These are phyloP conservation scores for Dryas alaskensis DNA, from an alignment of 306 rosid species.

Conservation along the genomic window DNA sequence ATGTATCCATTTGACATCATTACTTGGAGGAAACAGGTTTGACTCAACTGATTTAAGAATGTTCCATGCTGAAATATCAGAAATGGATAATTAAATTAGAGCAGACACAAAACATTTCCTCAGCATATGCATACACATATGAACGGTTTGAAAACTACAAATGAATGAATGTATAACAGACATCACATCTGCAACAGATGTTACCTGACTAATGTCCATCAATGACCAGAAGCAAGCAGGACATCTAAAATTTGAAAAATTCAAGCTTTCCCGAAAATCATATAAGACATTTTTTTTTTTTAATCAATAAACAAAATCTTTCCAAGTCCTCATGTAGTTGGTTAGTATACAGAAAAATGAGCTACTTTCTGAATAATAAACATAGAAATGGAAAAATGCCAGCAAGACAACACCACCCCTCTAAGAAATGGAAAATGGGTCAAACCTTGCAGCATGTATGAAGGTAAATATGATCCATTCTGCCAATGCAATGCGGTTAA, in stretches of 20 bases:
- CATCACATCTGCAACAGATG: conserved; percentile 4
- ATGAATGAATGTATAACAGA: neutral
- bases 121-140: neutral
- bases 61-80: neutral
- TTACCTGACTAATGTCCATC: neutral
- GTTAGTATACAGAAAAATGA: neutral
- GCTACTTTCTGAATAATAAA: neutral
- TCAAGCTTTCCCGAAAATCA: neutral
- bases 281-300: neutral
- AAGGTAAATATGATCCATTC: no score
- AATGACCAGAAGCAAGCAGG: neutral
- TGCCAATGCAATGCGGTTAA: neutral
- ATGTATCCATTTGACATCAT: neutral
- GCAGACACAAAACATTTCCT: neutral
- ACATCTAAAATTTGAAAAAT: neutral
- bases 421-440: no score
- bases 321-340: neutral
- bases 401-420: no score
- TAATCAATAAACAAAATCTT: neutral
- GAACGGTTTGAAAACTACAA: neutral
- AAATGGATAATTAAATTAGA: neutral
- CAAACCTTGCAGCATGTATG: no score
- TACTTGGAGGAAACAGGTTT: neutral
- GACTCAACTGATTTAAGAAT: neutral
- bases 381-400: neutral